phyloP scores from a whole-genome alignment of 208 protist species.

The Leishmania martiniquensis region DNA sequence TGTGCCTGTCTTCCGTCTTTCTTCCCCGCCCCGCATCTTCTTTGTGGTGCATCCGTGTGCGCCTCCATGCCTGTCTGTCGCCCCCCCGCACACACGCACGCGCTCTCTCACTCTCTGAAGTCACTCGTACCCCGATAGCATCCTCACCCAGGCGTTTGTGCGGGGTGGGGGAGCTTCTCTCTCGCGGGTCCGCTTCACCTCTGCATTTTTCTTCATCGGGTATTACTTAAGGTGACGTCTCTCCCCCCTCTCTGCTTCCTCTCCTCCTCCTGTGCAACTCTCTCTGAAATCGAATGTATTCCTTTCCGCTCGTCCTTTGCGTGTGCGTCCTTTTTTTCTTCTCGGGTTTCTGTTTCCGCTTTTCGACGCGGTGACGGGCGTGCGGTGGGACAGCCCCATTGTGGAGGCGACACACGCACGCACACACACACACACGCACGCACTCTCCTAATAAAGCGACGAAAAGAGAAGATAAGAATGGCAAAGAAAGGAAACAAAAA shows the following conservation, averaged over 20 bases:
- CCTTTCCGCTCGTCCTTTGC: neutral
- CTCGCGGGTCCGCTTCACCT: conserved; percentile 1
- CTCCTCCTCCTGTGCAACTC: neutral
- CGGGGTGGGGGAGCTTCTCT: neutral
- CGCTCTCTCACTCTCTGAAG: neutral
- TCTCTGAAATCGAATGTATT: neutral
- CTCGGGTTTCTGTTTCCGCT: neutral
- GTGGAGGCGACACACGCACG: too few species aligned
- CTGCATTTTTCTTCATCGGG: conserved; percentile 6
- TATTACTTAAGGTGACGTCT: neutral
- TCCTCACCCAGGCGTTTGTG: neutral
- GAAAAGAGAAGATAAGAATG: neutral
- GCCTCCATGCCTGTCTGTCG: neutral
- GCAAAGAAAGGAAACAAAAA: neutral
- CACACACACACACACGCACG: neutral
- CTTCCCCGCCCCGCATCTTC: neutral
- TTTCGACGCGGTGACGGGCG: neutral
- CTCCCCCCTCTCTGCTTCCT: neutral
- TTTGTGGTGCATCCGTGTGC: neutral
- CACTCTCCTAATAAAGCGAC: neutral
- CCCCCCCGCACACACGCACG: too few species aligned
- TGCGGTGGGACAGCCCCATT: too few species aligned
- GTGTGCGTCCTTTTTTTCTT: neutral
- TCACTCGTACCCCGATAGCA: neutral
- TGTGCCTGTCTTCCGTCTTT: neutral